Evolutionary conservation across 192 early-diverging fungal genomes (phyloP), one percentile per base, ranked within the genome.

Genomic region (Spizellomyces punctatus): DNA sequence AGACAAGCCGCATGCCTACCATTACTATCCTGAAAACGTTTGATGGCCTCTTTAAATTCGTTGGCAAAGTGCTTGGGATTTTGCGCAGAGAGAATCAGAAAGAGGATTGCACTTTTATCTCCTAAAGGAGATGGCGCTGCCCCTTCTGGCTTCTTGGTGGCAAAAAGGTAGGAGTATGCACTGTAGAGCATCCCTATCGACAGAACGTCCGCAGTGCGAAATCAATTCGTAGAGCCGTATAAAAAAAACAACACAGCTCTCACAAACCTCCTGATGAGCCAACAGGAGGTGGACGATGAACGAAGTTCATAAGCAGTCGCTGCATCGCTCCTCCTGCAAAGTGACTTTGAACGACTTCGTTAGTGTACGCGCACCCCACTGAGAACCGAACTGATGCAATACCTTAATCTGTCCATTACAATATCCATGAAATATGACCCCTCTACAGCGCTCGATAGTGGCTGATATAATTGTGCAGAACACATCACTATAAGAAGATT

Each of bases 121-220:
- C 85, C 79, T 10, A 92, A 76, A 9, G 90, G 88, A 16, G 84
- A 75, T 62, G 85, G 81, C 8, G 73, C 66, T 42, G 77, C 79
- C 12, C 62, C 69, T 14, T 77, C 67, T 17, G 70, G 73, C 7
- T 65, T 65, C 45, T 81, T 69, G 43, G 85, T 86, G 50, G 83
- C 67, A 64, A 91, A 91, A 21, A 91, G 71, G 47, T 88, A 91
- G 43, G 82, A 85, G 75, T 91, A 91, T 0, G 90, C 90, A 54
- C 74, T 88, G 65, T 83, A 91, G 6, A 91, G 84, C 47, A 91
- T 75, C 27, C 83, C 82, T 83, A 64, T 65, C 44, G 27, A 54
- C 12, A 42, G 6, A 56, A 71, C 12, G 44, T 5, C 46, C 43
- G 6, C 6, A 0, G n/a, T 8, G 36, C 14, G 36, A 22, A 36